Conservation (phyloP, 305 asterid genomes). For the Fraxinus nigra region DNA sequence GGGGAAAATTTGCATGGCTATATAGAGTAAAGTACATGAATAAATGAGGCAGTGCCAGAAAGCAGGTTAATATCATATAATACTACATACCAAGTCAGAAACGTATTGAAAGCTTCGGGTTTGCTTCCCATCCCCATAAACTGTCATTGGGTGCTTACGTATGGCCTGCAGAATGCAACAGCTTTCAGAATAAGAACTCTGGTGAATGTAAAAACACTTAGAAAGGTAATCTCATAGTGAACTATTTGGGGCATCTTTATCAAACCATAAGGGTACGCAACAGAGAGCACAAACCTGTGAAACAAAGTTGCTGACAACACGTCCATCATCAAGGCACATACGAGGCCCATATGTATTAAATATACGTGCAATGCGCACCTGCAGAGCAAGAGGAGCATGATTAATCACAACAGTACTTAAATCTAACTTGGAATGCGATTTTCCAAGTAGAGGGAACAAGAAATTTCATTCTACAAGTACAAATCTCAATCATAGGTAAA, state of each 20-base stretch:
- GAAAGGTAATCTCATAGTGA: background rate
- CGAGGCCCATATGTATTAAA: constrained; percentile 97
- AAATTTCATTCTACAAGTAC: background rate
- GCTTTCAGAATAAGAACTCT: constrained; percentile 13
- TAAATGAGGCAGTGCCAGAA: background rate
- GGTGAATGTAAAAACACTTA: background rate
- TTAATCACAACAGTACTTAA: background rate
- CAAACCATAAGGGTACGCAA: background rate
- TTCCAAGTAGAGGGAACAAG: background rate
- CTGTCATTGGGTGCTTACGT: constrained; percentile 81
- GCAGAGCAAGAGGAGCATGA: constrained; percentile 21
- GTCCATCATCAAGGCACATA: constrained; percentile 99
- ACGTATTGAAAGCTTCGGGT: constrained; percentile 91
- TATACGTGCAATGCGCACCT: constrained; percentile 94
- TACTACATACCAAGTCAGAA: constrained; percentile 75
- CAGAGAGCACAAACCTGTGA: constrained; percentile 64
- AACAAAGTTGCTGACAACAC: constrained; percentile 96
- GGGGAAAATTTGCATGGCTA: background rate
- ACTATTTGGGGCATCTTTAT: constrained; percentile 6
- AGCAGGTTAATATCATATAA: background rate
- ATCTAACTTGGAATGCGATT: constrained; percentile 2
- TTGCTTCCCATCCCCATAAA: constrained; percentile 94
- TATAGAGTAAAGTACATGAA: background rate
- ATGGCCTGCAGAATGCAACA: constrained; percentile 62
- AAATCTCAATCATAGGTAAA: background rate